Evolutionary conservation across 345 rosid genomes (phyloP).

Genomic region (Salix koriyanagi): DNA sequence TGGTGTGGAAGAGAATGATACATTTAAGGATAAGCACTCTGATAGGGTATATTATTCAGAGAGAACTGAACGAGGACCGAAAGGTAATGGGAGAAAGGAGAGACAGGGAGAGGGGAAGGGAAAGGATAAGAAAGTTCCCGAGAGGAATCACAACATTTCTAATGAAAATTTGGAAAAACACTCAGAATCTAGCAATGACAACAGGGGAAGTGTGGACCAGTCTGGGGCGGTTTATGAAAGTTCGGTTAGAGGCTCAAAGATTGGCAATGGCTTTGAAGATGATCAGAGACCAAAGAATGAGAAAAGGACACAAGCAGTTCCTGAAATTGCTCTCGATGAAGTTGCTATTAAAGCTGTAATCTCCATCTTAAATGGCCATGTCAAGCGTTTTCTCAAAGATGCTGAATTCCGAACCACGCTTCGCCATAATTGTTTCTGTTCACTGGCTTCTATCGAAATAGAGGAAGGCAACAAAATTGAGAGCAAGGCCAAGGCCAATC

Average conservation of each 20-base stretch:
- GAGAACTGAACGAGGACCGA: slow-evolving; percentile 17
- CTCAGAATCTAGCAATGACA: slow-evolving; percentile 10
- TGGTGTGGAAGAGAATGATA: slow-evolving; percentile 26
- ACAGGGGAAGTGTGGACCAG: slow-evolving; percentile 24
- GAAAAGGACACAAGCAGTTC: slow-evolving; percentile 15
- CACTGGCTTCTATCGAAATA: slow-evolving; percentile 21
- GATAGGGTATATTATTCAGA: slow-evolving; percentile 21
- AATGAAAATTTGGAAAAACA: slow-evolving; percentile 16
- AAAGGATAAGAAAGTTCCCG: slow-evolving; percentile 21
- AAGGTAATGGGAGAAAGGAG: slow-evolving; percentile 8
- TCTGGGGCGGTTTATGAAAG: slow-evolving; percentile 16
- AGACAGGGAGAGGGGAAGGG: slow-evolving; percentile 7
- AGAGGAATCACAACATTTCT: slow-evolving; percentile 13
- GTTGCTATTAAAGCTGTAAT: slow-evolving; percentile 54
- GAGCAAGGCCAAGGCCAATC: slow-evolving; percentile 42
- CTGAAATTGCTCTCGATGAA: slow-evolving; percentile 53
- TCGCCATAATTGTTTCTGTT: slow-evolving; percentile 41
- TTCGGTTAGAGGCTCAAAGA: slow-evolving; percentile 27
- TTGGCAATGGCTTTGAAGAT: slow-evolving; percentile 22
- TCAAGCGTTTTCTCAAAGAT: slow-evolving; percentile 40
- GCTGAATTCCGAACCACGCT: slow-evolving; percentile 35
- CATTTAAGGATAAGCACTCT: slow-evolving; percentile 31
- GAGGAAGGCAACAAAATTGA: slow-evolving; percentile 24
- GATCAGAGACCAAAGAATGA: slow-evolving; percentile 15
- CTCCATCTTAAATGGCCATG: slow-evolving; percentile 49